Base-by-base conservation (phyloP, 2,329 filamentous ascomycete species). In the Apiospora saccharicola region DNA sequence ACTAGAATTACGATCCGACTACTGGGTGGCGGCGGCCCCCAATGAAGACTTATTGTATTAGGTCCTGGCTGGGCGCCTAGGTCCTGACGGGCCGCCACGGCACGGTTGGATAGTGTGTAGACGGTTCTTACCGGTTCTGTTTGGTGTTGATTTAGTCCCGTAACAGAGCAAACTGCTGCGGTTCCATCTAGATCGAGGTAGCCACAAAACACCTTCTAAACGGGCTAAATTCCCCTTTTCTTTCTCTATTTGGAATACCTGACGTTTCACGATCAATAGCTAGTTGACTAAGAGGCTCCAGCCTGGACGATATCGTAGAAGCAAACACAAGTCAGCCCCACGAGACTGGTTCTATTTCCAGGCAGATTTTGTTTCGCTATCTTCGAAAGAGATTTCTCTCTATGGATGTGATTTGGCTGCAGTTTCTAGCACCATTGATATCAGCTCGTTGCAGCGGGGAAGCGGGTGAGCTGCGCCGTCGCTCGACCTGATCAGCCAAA, bases 91-190 rank as follows among this genome's bases (percentile, higher is more conserved):
- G 57, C 57, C 57, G 57, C 57, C 57, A 41, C 57, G 57, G 57
- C 30, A 64, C 57, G 57, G 57, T 64, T 64, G 57, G 57, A 64
- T 64, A 41, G 57, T 64, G 57, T 64, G 12, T 64, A 22, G 57
- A 64, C 41, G 57, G 57, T 14, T 14, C 30, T 64, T 64, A n/a
- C 34, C 34, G 57, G 34, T n/a, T 10, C 19, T 41, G 34, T 64
- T 41, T 41, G 30, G 57, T n/a, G 22, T 64, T 64, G 8, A 64
- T 41, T 64, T 61, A 61, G 53, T 34, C 16, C 26, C 53, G 57
- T 24, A 64, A 41, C 34, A 24, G 19, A 34, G 53, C 16, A 34
- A 61, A 34, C 53, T 61, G 53, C 16, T 22, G 53, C 53, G 12
- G 30, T 61, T 37, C 30, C 53, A 61, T 37, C 14, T 61, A 41